These are phyloP conservation scores for Acarospora socialis DNA, from an alignment of 2,329 filamentous ascomycete genomes.

Conservation along the genomic window DNA sequence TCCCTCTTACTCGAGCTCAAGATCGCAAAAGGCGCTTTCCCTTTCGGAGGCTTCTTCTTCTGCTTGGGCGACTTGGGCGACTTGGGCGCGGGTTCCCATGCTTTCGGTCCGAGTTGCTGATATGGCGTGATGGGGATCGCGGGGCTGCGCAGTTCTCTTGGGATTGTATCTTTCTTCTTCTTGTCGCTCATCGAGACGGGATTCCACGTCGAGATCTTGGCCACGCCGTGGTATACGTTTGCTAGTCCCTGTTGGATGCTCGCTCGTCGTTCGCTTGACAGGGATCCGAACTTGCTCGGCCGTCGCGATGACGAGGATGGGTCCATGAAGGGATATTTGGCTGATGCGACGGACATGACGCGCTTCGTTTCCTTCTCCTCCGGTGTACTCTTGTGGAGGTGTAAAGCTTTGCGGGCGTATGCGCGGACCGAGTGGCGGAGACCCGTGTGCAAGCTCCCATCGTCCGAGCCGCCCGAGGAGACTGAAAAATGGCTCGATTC, in stretches of 20 bases:
- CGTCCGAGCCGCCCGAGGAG: slow-evolving; percentile 6
- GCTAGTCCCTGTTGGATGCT: slow-evolving; percentile 6
- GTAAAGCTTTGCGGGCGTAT: slow-evolving; percentile 8
- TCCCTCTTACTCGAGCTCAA: too few relatives aligned
- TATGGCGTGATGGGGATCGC: slow-evolving; percentile 6
- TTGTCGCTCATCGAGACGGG: not conserved
- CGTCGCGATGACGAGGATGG: slow-evolving; percentile 1
- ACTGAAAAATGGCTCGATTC: slow-evolving; percentile 8
- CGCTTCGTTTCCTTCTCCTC: slow-evolving; percentile 4
- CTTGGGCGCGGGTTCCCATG: slow-evolving; percentile 5
- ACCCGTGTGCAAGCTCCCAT: slow-evolving; percentile 2
- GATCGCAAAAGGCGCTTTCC: too few relatives aligned
- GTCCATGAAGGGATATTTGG: slow-evolving; percentile 1
- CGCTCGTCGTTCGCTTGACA: slow-evolving; percentile 5
- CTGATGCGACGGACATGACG: not conserved
- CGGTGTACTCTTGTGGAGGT: slow-evolving; percentile 2
- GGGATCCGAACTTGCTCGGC: slow-evolving; percentile 4
- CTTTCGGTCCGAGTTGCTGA: slow-evolving; percentile 5
- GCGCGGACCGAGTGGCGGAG: slow-evolving; percentile 3
- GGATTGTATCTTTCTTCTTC: not conserved
- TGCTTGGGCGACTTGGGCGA: too few relatives aligned
- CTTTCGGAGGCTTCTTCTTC: too few relatives aligned
- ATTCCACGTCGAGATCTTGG: slow-evolving; percentile 2
- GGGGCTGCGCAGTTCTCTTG: slow-evolving; percentile 4
- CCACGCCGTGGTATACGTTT: slow-evolving; percentile 7